Conservation (phyloP, 257 asterid species). For the Salvia hispanica region DNA sequence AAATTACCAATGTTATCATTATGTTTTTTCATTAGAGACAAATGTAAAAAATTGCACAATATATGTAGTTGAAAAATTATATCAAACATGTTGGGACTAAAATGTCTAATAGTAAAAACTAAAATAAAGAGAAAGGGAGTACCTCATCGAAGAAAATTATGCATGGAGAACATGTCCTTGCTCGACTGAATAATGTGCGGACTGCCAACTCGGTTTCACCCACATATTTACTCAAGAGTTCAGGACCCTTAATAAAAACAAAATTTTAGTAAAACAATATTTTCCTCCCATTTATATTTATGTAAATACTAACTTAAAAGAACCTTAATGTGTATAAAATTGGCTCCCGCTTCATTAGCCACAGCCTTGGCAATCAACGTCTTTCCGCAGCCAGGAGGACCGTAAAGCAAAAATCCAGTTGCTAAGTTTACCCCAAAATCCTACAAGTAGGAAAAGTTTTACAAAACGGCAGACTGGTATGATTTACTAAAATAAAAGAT, state of each 20-base stretch:
- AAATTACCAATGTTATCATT: too few species aligned
- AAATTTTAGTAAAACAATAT: conserved; percentile 12
- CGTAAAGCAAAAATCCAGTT: conserved; percentile 88
- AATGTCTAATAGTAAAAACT: background rate
- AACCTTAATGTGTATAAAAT: conserved; percentile 88
- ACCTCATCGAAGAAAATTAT: conserved; percentile 95
- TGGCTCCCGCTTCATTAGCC: conserved; percentile 61
- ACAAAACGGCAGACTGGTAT: background rate
- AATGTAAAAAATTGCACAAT: too few species aligned
- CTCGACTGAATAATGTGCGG: conserved; percentile 80
- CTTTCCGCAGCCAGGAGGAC: conserved; percentile 99
- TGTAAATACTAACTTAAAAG: conserved; percentile 19
- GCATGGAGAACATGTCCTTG: conserved; percentile 94
- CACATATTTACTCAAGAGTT: conserved; percentile 80
- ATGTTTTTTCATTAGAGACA: too few species aligned
- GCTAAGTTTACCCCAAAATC: conserved; percentile 60
- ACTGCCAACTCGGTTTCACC: conserved; percentile 94
- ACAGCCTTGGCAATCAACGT: conserved; percentile 88
- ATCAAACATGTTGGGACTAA: conserved; percentile 6
- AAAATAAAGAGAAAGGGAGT: conserved; percentile 14
- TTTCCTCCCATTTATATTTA: conserved; percentile 3
- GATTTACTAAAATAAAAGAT: conserved; percentile 7
- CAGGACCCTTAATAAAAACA: conserved; percentile 73
- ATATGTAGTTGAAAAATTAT: conserved; percentile 25
- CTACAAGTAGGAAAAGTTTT: conserved; percentile 44